phyloP scores from a whole-genome alignment of 164 flowering plant species.

The Euptelea pleiosperma region DNA sequence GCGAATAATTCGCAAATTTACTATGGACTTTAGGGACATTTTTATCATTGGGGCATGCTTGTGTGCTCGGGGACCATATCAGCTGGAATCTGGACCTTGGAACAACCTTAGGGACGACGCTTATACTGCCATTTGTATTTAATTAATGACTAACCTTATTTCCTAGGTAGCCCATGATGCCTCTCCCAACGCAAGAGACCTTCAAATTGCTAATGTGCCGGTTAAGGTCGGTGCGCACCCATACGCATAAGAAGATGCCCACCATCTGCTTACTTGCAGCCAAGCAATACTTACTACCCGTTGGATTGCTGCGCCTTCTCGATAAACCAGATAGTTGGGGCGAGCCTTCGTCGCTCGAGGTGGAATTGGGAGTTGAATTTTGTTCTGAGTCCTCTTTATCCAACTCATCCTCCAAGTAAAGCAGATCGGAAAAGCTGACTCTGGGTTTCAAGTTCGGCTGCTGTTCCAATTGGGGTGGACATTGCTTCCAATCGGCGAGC shows the following conservation, averaged over 20 bases:
- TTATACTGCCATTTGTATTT: too few relatives aligned
- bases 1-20: too few relatives aligned
- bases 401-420: conserved; percentile 47
- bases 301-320: conserved; percentile 8
- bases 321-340: conserved; percentile 17
- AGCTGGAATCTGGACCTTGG: too few relatives aligned
- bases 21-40: too few relatives aligned
- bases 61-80: too few relatives aligned
- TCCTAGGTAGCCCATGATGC: conserved; percentile 90
- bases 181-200: conserved; percentile 86
- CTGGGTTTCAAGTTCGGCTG: conserved; percentile 31
- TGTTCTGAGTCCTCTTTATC: conserved; percentile 23
- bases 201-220: conserved; percentile 50
- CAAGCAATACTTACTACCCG: conserved; percentile 33
- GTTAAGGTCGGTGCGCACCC: conserved; percentile 63
- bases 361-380: conserved; percentile 11
- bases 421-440: conserved; percentile 55
- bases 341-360: conserved; percentile 27
- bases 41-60: too few relatives aligned
- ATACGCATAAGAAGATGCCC: conserved; percentile 74
- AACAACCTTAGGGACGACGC: too few relatives aligned
- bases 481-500: background rate
- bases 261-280: conserved; percentile 92
- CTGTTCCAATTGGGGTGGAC: conserved; percentile 8
- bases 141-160: conserved; percentile 54